Evolutionary conservation across 495 filamentous ascomycete species (phyloP), one percentile per base, ranked within the genome.

Genomic region (Pseudevernia furfuracea): DNA sequence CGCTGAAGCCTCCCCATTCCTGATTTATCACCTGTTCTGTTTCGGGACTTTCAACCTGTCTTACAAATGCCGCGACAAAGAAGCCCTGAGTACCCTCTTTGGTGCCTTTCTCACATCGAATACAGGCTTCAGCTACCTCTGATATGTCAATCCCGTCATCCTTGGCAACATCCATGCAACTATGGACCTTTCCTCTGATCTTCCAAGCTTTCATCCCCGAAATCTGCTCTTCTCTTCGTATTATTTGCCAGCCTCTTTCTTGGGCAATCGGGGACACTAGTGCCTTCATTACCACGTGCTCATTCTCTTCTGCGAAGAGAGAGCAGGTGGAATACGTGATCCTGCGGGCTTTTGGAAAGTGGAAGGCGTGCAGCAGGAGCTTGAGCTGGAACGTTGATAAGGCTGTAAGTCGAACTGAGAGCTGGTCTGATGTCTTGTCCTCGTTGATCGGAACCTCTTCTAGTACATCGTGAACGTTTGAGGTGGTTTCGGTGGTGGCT

Each of bases 291-390:
- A 96, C 91, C 0, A 97, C 94, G 32, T 79, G 72, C 72, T 98
- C 94, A 70, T 98, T 97, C 73, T 98, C 94, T 44, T 86, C 80
- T 1, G 85, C 77, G 72, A 96, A 83, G 32, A 96, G 78, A 0
- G 94, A 97, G 71, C 94, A 98, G 0, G 94, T 98, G 48, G 88
- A 92, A 71, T 98, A 98, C 0, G 88, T 89, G 46, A 97, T 87
- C 69, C 81, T 87, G 5, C 71, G 78, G 0, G 91, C 91, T n/a
- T 80, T 75, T 0, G 92, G 89, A 67, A 96, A 98, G 32, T 75
- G 72, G 73, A 97, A 85, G 0, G 94, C 93, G 71, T 95, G 91
- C 61, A 87, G 81, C 9, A 96, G 78, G 21, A 96, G 83, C 36
- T 81, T 79, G 23, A 89, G 80, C 72, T 96, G 91, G 30, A 96